A percentile compares a stretch with the other conserved stretches of the same genome.
phyloP scores from a whole-genome alignment of 2,329 filamentous ascomycete species.

The Cercospora janseana region DNA sequence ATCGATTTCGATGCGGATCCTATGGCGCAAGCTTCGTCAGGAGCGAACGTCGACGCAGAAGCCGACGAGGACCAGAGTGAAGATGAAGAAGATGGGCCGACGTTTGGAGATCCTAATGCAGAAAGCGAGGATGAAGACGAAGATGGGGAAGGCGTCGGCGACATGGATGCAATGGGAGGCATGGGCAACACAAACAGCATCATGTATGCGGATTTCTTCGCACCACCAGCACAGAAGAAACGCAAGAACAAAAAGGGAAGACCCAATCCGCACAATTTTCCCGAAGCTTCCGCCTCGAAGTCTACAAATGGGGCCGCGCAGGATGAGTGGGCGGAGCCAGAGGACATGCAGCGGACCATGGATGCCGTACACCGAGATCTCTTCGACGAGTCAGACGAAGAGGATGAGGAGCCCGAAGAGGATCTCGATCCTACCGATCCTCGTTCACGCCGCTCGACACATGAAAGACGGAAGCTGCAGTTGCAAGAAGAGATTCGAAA shows the following conservation, averaged over 20 bases:
- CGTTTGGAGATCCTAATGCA: slow-evolving; percentile 77
- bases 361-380: slow-evolving; percentile 83
- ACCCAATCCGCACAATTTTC: slow-evolving; percentile 55
- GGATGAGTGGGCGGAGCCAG: slow-evolving; percentile 47
- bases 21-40: slow-evolving; percentile 43
- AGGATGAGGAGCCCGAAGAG: slow-evolving; percentile 54
- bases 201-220: slow-evolving; percentile 92
- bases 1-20: slow-evolving; percentile 86
- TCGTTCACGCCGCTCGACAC: slow-evolving; percentile 72
- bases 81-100: slow-evolving; percentile 74
- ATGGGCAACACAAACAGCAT: slow-evolving; percentile 79
- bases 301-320: slow-evolving; percentile 37
- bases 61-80: slow-evolving; percentile 51
- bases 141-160: slow-evolving; percentile 57
- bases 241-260: slow-evolving; percentile 55
- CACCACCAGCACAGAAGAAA: slow-evolving; percentile 72
- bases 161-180: slow-evolving; percentile 52
- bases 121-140: slow-evolving; percentile 63
- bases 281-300: slow-evolving; percentile 24
- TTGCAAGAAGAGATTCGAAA: slow-evolving; percentile 86
- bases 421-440: slow-evolving; percentile 65
- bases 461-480: slow-evolving; percentile 83
- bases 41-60: slow-evolving; percentile 33
- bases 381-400: slow-evolving; percentile 75
- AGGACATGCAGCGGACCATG: slow-evolving; percentile 78